Conservation (phyloP, 2,329 filamentous ascomycete species). For the Ascochyta clinopodiicola region DNA sequence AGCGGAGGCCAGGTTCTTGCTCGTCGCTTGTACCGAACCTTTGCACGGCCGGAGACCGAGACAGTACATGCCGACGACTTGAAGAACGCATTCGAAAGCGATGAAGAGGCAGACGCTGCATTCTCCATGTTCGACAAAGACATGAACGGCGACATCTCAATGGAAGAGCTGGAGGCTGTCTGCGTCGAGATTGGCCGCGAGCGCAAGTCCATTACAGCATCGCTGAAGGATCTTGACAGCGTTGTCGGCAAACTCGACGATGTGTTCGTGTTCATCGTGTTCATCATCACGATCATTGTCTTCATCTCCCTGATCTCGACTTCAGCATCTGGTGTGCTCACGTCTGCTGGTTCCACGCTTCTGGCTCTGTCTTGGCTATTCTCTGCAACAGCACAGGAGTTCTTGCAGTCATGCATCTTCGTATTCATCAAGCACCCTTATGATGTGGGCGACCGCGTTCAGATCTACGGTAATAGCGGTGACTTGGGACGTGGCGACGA, state of each 20-base stretch:
- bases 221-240: slow-evolving; percentile 91
- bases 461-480: slow-evolving; percentile 88
- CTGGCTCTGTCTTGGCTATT: slow-evolving; percentile 92
- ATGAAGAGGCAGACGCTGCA: slow-evolving; percentile 86
- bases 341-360: slow-evolving; percentile 85
- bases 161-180: slow-evolving; percentile 91
- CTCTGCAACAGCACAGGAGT: slow-evolving; percentile 90
- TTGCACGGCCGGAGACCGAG: slow-evolving; percentile 75
- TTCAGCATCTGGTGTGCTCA: slow-evolving; percentile 88
- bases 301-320: slow-evolving; percentile 89
- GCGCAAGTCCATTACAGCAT: slow-evolving; percentile 93
- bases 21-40: slow-evolving; percentile 85
- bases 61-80: slow-evolving; percentile 81
- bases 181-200: slow-evolving; percentile 94
- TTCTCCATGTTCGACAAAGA: slow-evolving; percentile 96
- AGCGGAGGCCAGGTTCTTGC: slow-evolving; percentile 82
- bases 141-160: slow-evolving; percentile 93
- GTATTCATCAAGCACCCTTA: slow-evolving; percentile 98
- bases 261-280: slow-evolving; percentile 86
- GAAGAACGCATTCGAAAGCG: slow-evolving; percentile 76
- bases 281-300: slow-evolving; percentile 80
- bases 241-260: slow-evolving; percentile 89
- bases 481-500: slow-evolving; percentile 81
- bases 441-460: slow-evolving; percentile 92
- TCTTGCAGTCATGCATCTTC: slow-evolving; percentile 91